These are phyloP conservation scores for Striga hermonthica DNA, from an alignment of 305 asterid species.

Conservation along the genomic window DNA sequence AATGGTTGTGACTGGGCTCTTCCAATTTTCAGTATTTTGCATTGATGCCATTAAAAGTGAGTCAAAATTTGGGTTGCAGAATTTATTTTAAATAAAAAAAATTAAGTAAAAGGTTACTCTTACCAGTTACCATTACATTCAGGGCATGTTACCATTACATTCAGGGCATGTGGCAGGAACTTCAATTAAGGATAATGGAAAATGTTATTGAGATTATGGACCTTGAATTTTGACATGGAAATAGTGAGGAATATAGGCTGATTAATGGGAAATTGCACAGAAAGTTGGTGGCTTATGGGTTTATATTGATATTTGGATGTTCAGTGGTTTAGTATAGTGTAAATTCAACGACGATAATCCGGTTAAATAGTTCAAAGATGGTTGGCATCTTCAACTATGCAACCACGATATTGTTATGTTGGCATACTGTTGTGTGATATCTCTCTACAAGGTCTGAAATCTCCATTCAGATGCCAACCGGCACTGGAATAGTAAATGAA, in stretches of 20 bases:
- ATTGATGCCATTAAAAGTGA: not conserved
- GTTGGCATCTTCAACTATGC: not conserved
- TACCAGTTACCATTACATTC: not conserved
- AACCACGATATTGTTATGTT: conserved; percentile 15
- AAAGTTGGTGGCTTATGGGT: not conserved
- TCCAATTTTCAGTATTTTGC: not conserved
- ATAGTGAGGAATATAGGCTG: not conserved
- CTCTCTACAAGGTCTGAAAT: not conserved
- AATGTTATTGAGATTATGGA: not conserved
- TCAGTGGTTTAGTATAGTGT: conserved; percentile 1
- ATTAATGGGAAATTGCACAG: not conserved
- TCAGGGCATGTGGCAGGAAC: conserved; percentile 1
- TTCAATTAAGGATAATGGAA: conserved; percentile 19
- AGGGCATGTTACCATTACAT: not conserved
- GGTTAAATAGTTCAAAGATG: too few species aligned
- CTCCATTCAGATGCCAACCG: conserved; percentile 4
- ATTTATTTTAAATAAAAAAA: not conserved
- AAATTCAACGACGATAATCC: not conserved
- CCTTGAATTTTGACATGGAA: not conserved
- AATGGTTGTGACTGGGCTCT: too few species aligned
- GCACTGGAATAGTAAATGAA: conserved; percentile 7
- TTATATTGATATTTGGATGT: not conserved
- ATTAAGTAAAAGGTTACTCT: too few species aligned
- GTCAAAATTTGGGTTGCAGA: not conserved
- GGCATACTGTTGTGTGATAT: conserved; percentile 12